Base-by-base conservation (phyloP, 306 rosid species). In the Lotus japonicus region DNA sequence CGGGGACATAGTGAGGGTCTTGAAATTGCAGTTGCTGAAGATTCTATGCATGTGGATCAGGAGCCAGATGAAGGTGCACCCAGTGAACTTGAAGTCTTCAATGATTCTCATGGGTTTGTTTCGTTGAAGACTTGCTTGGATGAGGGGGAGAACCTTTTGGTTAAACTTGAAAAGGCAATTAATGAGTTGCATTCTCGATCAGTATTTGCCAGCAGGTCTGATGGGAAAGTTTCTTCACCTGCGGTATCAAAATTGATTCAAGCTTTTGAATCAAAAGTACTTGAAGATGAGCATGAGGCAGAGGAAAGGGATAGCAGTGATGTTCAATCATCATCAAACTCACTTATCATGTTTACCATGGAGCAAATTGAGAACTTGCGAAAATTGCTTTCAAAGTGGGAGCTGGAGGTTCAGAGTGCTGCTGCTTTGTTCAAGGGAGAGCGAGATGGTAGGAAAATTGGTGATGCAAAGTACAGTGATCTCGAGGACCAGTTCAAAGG, bases 181-280 rank as follows among this genome's bases (percentile, higher is more conserved):
- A 83, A 75, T 73, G 77, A 28, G 79, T 64, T 84, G 72, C 82
- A 65, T 52, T 65, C 75, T 77, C 81, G 62, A 61, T 82, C 88
- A 58, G 58, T 66, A 42, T 80, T 83, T 31, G 72, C 68, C 74
- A 63, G 77, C 66, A 64, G 79, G 70, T 58, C 87, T 38, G 79
- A 74, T 35, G 84, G 80, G 56, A 83, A 84, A 63, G 55, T 71
- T 72, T 55, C 86, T 45, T 71, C 86, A 9, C 84, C 92, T 38
- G 86, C 46, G 31, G 88, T 87, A 43, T 90, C 95, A 19, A 95
- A 87, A 69, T 80, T 95, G 81, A 95, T 95, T 76, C 92, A 81
- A 79, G 95, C 99, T 58, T 95, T 88, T 42, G 97, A 95, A 83
- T 74, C 84, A 23, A 87, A 94, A 75, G 66, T 36, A 70, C 81